Evolutionary conservation across 2,329 filamentous ascomycete genomes (phyloP).

Genomic region (Aspergillus felis): DNA sequence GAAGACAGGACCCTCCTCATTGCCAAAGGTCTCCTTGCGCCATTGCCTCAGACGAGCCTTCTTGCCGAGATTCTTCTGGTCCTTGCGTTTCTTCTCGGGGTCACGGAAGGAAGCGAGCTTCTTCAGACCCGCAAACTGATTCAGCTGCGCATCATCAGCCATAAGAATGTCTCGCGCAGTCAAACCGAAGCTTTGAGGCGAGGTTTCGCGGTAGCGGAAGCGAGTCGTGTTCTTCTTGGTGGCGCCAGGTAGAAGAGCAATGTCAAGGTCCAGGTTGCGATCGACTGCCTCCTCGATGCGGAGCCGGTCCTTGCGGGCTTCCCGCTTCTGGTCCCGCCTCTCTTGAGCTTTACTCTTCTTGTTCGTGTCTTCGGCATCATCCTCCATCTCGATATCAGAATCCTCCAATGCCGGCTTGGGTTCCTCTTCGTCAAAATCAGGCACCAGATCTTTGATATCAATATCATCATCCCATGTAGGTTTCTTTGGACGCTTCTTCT

Average conservation of each 20-base stretch:
- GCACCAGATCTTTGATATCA: constrained; percentile 87
- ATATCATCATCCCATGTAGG: constrained; percentile 96
- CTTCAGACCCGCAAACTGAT: constrained; percentile 89
- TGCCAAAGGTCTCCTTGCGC: constrained; percentile 66
- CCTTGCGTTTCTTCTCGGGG: constrained; percentile 79
- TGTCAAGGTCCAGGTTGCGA: constrained; percentile 69
- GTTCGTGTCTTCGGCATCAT: constrained; percentile 38
- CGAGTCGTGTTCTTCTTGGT: constrained; percentile 48
- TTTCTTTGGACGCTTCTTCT: constrained; percentile 69
- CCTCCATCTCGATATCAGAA: constrained; percentile 51
- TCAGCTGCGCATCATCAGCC: constrained; percentile 78
- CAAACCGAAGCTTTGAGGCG: constrained; percentile 83
- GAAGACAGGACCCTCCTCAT: constrained; percentile 49
- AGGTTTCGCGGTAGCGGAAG: constrained; percentile 95
- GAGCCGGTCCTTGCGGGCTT: constrained; percentile 73
- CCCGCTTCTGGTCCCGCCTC: constrained; percentile 59
- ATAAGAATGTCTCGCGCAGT: constrained; percentile 88
- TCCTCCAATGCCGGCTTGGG: constrained; percentile 52
- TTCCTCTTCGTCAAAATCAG: constrained; percentile 79
- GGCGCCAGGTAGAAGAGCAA: constrained; percentile 56
- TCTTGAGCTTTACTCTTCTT: constrained; percentile 47
- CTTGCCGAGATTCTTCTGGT: constrained; percentile 85
- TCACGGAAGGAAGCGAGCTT: constrained; percentile 90
- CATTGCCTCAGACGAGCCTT: constrained; percentile 87
- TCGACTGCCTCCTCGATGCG: constrained; percentile 86